phyloP scores from a whole-genome alignment of 1,139 yeast genomes.

The Debaryomycetaceae sp. region DNA sequence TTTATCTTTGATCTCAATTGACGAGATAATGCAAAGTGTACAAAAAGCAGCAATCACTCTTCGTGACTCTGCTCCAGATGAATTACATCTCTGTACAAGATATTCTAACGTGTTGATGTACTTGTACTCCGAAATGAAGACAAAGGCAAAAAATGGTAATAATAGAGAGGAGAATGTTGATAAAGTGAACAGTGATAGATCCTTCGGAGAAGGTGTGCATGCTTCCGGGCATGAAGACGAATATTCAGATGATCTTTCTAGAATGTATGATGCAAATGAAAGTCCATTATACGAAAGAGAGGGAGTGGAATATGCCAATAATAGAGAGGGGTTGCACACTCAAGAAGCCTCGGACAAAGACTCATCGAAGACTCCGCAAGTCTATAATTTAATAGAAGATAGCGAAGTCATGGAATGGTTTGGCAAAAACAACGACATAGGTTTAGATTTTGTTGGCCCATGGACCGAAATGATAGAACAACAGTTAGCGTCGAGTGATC shows the following conservation, averaged over 20 bases:
- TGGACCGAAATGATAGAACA: slow-evolving; percentile 86
- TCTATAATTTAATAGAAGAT: slow-evolving; percentile 32
- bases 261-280: background rate
- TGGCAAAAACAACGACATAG: slow-evolving; percentile 59
- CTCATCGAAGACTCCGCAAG: slow-evolving; percentile 10
- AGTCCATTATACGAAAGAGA: background rate
- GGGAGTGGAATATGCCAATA: background rate
- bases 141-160: slow-evolving; percentile 20
- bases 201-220: background rate
- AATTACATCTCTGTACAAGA: slow-evolving; percentile 74
- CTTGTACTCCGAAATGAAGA: slow-evolving; percentile 71
- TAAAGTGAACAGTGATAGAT: background rate
- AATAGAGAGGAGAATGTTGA: slow-evolving; percentile 10
- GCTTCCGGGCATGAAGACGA: background rate
- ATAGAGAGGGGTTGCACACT: background rate
- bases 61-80: slow-evolving; percentile 86
- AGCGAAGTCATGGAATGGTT: slow-evolving; percentile 73
- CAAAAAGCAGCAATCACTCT: slow-evolving; percentile 72
- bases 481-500: slow-evolving; percentile 37
- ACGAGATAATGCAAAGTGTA: slow-evolving; percentile 65
- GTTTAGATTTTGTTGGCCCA: slow-evolving; percentile 84
- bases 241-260: background rate
- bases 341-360: background rate
- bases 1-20: slow-evolving; percentile 62
- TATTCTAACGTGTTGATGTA: slow-evolving; percentile 80